Conservation (phyloP, 2,329 filamentous ascomycete species). For the Arthrobotrys megalospora region DNA sequence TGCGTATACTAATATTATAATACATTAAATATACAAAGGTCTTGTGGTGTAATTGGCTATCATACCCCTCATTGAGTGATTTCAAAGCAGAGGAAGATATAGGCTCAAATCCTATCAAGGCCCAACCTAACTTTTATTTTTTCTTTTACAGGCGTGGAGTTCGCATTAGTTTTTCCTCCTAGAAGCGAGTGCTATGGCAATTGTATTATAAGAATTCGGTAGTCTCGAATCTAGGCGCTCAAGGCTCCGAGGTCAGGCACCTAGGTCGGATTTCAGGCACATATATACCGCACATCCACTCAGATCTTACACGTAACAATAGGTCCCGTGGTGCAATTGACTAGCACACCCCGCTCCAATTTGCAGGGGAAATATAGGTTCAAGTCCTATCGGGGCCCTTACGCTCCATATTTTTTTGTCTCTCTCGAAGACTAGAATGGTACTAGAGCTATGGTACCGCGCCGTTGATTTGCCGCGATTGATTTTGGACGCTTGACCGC, state of each 20-base stretch:
- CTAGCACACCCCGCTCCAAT: conserved; percentile 24
- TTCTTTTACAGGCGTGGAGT: no score
- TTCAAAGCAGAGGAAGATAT: background rate
- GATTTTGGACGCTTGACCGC: no score
- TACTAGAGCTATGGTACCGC: background rate
- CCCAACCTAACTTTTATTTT: background rate
- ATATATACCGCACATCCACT: no score
- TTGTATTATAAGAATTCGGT: no score
- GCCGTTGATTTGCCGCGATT: no score
- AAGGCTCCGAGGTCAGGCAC: no score
- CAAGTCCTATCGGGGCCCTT: conserved; percentile 35
- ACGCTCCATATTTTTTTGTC: background rate
- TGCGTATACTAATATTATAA: no score
- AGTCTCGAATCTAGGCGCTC: no score
- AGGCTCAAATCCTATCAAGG: conserved; percentile 39
- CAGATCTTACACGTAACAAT: background rate
- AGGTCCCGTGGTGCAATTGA: conserved; percentile 37
- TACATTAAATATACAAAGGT: background rate
- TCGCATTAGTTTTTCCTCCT: background rate
- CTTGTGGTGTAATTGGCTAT: conserved; percentile 1
- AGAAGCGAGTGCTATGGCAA: no score
- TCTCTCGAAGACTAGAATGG: background rate
- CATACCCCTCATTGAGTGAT: background rate
- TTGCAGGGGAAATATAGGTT: conserved; percentile 16
- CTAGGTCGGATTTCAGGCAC: no score